Percentiles rank a stretch among this genome's conserved stretches.
Conservation (phyloP, 768 basidiomycete species). For the Suillus fuscotomentosus region DNA sequence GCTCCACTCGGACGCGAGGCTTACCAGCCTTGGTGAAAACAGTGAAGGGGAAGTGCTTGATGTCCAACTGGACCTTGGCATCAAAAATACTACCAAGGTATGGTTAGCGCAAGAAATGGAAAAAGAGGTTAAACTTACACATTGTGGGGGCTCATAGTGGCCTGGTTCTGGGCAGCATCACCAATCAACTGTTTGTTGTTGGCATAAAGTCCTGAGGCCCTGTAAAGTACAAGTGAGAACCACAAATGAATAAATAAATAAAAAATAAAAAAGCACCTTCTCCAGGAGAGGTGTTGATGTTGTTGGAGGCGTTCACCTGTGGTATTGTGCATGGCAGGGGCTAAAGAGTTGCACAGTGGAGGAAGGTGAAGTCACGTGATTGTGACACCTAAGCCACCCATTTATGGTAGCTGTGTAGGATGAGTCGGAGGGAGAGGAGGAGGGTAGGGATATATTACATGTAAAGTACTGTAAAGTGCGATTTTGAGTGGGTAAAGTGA, state of each 20-base stretch:
- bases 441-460: background rate
- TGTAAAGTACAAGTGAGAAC: too few species aligned
- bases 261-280: background rate
- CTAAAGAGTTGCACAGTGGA: background rate
- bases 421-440: background rate
- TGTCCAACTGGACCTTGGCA: too few species aligned
- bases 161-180: too few species aligned
- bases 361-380: background rate
- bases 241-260: background rate
- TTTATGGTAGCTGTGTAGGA: background rate
- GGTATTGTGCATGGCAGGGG: background rate
- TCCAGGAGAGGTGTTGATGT: background rate
- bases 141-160: too few species aligned
- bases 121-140: too few species aligned
- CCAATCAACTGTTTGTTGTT: too few species aligned
- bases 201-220: too few species aligned
- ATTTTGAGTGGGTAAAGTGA: background rate
- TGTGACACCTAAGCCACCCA: background rate
- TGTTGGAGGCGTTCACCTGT: background rate
- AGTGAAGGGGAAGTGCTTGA: too few species aligned
- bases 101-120: too few species aligned
- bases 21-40: too few species aligned
- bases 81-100: too few species aligned
- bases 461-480: background rate
- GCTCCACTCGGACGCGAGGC: too few species aligned